Evolutionary conservation across 2,329 filamentous ascomycete genomes (phyloP), one percentile per base, ranked within the genome.

Genomic region (Ophiocordyceps robertsii): DNA sequence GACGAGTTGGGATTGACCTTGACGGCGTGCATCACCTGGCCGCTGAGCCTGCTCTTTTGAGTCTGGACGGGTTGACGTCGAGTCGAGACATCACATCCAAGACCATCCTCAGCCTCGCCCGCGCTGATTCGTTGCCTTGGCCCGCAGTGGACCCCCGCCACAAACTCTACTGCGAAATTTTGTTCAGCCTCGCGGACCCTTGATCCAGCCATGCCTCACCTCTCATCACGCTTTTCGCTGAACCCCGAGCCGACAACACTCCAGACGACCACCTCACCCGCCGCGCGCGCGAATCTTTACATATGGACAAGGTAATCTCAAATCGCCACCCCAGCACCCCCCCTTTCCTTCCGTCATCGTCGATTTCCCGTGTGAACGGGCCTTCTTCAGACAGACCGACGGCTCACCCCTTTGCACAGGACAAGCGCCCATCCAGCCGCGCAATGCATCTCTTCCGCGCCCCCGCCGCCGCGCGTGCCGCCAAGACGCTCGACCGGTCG

Each of bases 401-500:
- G 5, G 9, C 33, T 36, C 33, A 36, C 16, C 33, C 33, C 3
- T 17, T 36, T n/a, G n/a, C 17, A 14, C 33, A 19, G 33, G 16
- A n/a, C 33, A 36, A n/a, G 24, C 9, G 24, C n/a, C 33, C 13
- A 36, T 36, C 33, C 9, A 17, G 33, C 33, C 14, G 4, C 3
- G 33, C 13, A 3, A 78, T 77, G 73, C 67, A 65, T 48, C 57
- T 76, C 40, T 85, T 95, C 61, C 78, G 81, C 50, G 86, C 88
- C 38, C 88, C 89, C 21, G 70, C 88, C 46, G 59, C 55, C 30
- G 82, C 90, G 53, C 82, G 84, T 60, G 80, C 82, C 46, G 84
- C 86, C 68, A 80, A 80, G 56, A 74, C 76, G 40, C 77, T 98
- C 49, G 89, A 98, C 65, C 80, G 85, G 51, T 73, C 81, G 14